Conservation (phyloP, 768 basidiomycete species). For the Lactarius indigo region DNA sequence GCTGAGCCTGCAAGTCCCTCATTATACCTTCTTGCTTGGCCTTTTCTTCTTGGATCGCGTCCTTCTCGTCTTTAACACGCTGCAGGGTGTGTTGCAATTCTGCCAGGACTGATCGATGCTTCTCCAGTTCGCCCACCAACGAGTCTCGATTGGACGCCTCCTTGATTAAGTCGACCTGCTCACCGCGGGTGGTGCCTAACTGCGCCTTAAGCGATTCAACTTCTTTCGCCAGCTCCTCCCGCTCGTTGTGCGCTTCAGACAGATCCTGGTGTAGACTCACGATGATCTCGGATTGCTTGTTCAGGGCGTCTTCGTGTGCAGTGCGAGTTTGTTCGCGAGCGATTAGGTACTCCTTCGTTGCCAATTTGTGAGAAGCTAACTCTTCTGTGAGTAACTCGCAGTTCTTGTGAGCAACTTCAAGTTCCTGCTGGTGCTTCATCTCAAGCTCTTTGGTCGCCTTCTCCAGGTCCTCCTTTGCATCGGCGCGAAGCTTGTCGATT, state of each 20-base stretch:
- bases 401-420: slow-evolving; percentile 38
- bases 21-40: slow-evolving; percentile 61
- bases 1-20: slow-evolving; percentile 76
- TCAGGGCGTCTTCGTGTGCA: slow-evolving; percentile 41
- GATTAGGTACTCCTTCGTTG: slow-evolving; percentile 40
- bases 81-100: slow-evolving; percentile 78
- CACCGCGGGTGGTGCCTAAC: slow-evolving; percentile 51
- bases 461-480: slow-evolving; percentile 47
- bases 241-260: slow-evolving; percentile 37
- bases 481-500: slow-evolving; percentile 35
- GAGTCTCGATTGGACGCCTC: slow-evolving; percentile 76
- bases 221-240: slow-evolving; percentile 41
- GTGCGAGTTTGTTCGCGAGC: slow-evolving; percentile 34
- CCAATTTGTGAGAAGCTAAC: slow-evolving; percentile 48
- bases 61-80: slow-evolving; percentile 79
- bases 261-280: slow-evolving; percentile 50
- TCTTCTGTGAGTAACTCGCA: slow-evolving; percentile 46
- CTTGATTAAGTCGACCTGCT: slow-evolving; percentile 60
- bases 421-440: slow-evolving; percentile 46
- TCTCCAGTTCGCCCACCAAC: slow-evolving; percentile 70
- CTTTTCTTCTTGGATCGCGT: slow-evolving; percentile 70
- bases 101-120: slow-evolving; percentile 68
- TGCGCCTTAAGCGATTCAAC: slow-evolving; percentile 52
- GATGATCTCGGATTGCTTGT: slow-evolving; percentile 49
- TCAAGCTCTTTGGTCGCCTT: slow-evolving; percentile 48